These are phyloP conservation scores for Myxozyma vanderwaltii DNA, from an alignment of 805 yeast genomes.

Conservation along the genomic window DNA sequence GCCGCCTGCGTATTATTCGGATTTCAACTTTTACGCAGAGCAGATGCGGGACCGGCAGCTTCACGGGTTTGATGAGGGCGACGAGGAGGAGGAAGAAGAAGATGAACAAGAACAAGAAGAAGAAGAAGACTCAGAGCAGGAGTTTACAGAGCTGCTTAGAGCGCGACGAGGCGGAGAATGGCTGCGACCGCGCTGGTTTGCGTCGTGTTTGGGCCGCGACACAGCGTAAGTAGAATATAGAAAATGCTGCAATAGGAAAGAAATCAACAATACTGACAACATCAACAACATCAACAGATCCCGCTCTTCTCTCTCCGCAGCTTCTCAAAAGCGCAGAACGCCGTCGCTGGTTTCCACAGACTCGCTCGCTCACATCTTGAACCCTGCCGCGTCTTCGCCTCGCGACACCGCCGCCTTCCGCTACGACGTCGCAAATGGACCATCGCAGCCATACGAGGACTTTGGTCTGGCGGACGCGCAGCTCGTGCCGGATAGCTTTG, in stretches of 20 bases:
- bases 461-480: conserved; percentile 28
- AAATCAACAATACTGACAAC: too few species aligned
- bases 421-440: not conserved
- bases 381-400: not conserved
- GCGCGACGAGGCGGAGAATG: conserved; percentile 1
- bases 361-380: conserved; percentile 6
- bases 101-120: conserved; percentile 2
- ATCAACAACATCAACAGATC: too few species aligned
- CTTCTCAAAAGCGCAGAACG: conserved; percentile 2
- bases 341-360: conserved; percentile 18
- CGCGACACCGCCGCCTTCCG: conserved; percentile 6
- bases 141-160: conserved; percentile 7
- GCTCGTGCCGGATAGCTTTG: conserved; percentile 27
- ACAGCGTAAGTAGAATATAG: too few species aligned
- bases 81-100: conserved; percentile 9
- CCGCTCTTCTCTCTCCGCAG: too few species aligned
- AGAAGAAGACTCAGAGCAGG: conserved; percentile 5
- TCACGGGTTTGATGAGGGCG: not conserved
- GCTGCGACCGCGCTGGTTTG: conserved; percentile 1
- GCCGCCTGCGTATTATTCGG: conserved; percentile 22
- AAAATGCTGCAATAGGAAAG: too few species aligned
- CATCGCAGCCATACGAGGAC: conserved; percentile 9
- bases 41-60: conserved; percentile 21
- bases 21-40: conserved; percentile 29
- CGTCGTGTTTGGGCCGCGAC: not conserved